Base-by-base conservation (phyloP, 192 early-diverging fungal species). In the Backusella westeae region DNA sequence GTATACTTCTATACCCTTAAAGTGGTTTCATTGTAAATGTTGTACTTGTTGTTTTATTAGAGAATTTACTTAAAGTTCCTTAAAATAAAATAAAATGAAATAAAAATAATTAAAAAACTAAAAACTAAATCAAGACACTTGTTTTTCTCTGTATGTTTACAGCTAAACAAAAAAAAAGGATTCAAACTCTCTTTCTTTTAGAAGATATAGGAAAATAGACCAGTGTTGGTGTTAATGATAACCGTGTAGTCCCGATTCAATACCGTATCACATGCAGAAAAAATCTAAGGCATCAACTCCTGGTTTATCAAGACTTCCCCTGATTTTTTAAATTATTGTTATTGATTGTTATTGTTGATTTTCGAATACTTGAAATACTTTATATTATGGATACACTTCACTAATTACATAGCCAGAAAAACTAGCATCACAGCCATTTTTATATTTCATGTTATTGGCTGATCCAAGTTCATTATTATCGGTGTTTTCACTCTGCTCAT, bases 21-120 rank as follows among this genome's bases (percentile, higher is more conserved):
- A 63, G 56, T 29, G 56, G 56, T 63, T 63, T 63, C 56, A 63
- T 63, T 63, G 56, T 63, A 63, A 63, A 63, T 63, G 21, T 29
- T 63, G 56, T 63, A 63, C 56, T 32, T 29, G 56, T 63, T 29
- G 26, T 63, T 63, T 63, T 63, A 63, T 63, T 63, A 63, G 23
- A 63, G 26, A 63, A 63, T 63, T 63, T 29, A 49, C 46, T 46
- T 46, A 29, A 32, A 29, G 15, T 15, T 44, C 41, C 29, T 21
- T 39, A 69, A 38, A 69, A n/a, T 26, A 69, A 38, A 69, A n/a
- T 26, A 69, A 69, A 69, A 21, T 14, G 12, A 39, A 69, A 69
- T 69, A 69, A 17, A 69, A 38, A n/a, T 41, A 41, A 19, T 26
- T 35, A 69, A 36, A 34, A 68, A 69, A n/a, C n/a, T 39, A 39